Percentiles rank a stretch among this genome's conserved stretches.
These are phyloP conservation scores for Plectosphaerella cucumerina DNA, from an alignment of 2,329 filamentous ascomycete genomes.

Conservation along the genomic window DNA sequence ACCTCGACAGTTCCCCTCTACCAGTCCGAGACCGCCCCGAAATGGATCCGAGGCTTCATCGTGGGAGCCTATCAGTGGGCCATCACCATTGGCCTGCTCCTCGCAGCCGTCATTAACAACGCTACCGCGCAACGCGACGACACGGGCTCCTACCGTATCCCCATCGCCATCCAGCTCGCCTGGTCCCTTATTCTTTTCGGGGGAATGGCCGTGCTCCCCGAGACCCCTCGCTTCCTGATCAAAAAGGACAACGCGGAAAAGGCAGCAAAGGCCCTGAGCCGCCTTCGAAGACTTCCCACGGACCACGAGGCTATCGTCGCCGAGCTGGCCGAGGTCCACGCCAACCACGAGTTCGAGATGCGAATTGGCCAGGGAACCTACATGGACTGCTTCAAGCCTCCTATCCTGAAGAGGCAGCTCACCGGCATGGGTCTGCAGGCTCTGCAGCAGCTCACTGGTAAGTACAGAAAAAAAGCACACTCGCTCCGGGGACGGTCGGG, in stretches of 20 bases:
- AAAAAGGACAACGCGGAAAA: conserved; percentile 50
- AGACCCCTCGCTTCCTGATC: conserved; percentile 69
- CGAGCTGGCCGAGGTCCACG: conserved; percentile 60
- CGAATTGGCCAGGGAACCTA: conserved; percentile 44
- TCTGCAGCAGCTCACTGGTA: conserved; percentile 56
- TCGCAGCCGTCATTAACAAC: conserved; percentile 64
- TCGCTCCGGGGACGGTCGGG: too few species aligned
- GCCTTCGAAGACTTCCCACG: conserved; percentile 54
- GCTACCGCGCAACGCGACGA: conserved; percentile 50
- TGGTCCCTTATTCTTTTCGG: conserved; percentile 64
- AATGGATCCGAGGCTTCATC: conserved; percentile 69
- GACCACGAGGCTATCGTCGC: conserved; percentile 54
- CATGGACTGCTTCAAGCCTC: conserved; percentile 48
- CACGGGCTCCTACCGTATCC: conserved; percentile 58
- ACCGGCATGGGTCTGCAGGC: conserved; percentile 65
- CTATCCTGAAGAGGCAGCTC: conserved; percentile 54
- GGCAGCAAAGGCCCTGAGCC: conserved; percentile 54
- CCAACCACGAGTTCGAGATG: conserved; percentile 62
- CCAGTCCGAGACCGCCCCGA: conserved; percentile 49
- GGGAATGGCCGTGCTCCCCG: conserved; percentile 65
- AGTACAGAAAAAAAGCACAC: background rate
- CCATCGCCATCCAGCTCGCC: conserved; percentile 59
- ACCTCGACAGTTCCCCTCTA: background rate
- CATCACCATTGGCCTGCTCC: conserved; percentile 65
- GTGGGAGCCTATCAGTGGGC: conserved; percentile 67